Base-by-base conservation (phyloP, 805 yeast species). In the Geotrichum ghanense region DNA sequence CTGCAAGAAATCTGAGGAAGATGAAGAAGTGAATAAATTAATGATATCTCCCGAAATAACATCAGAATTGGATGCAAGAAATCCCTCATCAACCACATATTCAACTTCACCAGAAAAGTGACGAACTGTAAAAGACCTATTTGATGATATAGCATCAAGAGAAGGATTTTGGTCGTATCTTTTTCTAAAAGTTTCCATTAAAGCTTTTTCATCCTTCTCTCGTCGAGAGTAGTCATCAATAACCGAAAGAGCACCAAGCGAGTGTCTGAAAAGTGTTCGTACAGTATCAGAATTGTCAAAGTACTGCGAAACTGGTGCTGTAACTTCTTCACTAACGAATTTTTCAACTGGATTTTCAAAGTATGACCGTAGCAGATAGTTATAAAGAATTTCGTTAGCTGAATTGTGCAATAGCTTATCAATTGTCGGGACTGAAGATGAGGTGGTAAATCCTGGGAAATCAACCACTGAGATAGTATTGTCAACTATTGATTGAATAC, bases 41-140 rank as follows among this genome's bases (percentile, higher is more conserved):
- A 68, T 64, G 27, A 67, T 58, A 45, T 68, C 72, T n/a, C 68
- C 62, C 14, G 70, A 62, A 16, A 68, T 62, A 22, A 76, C 73
- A 52, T 77, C 81, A 21, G 69, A 67, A 51, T 75, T 74, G 50
- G 75, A 74, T 40, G 71, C 72, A 20, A 77, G 59, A 67, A 80
- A 65, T 47, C 68, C 67, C 16, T 31, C 37, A 26, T 71, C 74
- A 21, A 73, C 72, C 31, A 71, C 63, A 53, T 77, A 77, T 51
- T 73, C 78, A 21, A 77, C 80, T 50, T 68, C 70, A 9, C 81
- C 82, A 40, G 79, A 79, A 54, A 73, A 77, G 56, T 77, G 83
- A 35, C 73, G 67, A 7, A 77, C 68, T 7, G 73, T 60, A 53
- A 77, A 76, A 1, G 77, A 74, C 46, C 63, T 59, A 43, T 68